These are phyloP conservation scores for Phyllosticta citriasiana DNA, from an alignment of 2,329 filamentous ascomycete species.

Conservation along the genomic window DNA sequence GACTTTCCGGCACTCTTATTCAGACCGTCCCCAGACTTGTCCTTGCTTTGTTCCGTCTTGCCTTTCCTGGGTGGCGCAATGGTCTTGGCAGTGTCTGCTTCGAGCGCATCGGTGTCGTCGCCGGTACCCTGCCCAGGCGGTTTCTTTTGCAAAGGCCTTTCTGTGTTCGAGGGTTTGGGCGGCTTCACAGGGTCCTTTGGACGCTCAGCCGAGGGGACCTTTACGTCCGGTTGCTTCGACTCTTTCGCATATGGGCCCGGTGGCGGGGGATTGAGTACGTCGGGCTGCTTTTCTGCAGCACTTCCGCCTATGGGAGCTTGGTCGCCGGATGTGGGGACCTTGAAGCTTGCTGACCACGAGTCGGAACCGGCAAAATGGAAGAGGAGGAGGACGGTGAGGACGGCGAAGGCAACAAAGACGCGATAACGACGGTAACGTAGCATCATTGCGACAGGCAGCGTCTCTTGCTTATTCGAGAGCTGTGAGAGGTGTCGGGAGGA, in stretches of 20 bases:
- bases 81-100: neutral
- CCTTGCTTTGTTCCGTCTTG: neutral
- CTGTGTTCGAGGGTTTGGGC: conserved; percentile 2
- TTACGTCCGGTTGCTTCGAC: conserved; percentile 22
- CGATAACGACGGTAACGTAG: conserved; percentile 52
- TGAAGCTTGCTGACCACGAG: conserved; percentile 24
- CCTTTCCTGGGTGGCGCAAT: neutral
- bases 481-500: neutral
- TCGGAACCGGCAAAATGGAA: conserved; percentile 42
- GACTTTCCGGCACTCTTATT: neutral
- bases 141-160: conserved; percentile 6
- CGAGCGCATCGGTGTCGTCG: neutral
- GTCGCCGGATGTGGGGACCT: conserved; percentile 4
- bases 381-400: conserved; percentile 45
- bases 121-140: neutral
- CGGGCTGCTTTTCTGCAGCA: neutral
- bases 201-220: conserved; percentile 22
- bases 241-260: conserved; percentile 20
- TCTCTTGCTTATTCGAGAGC: neutral
- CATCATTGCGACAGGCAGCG: conserved; percentile 32
- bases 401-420: conserved; percentile 47
- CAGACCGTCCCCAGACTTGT: neutral
- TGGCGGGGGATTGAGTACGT: neutral
- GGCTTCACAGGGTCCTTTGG: conserved; percentile 5
- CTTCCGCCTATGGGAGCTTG: neutral